Conservation (phyloP, 1,139 yeast species). For the Diutina siamensis region DNA sequence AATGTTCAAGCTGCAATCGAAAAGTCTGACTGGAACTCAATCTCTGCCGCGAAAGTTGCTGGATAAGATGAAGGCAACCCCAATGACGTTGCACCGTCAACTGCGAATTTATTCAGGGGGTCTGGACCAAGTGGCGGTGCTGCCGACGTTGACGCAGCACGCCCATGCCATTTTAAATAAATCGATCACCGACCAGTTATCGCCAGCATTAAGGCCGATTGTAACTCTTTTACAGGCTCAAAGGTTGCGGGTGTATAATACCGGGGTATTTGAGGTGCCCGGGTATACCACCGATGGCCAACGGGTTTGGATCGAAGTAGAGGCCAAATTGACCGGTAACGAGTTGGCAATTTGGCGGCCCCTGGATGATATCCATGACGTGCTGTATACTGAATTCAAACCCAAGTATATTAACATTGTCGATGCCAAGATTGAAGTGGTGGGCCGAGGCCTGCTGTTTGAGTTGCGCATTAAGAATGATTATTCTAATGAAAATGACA, state of each 20-base stretch:
- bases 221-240: slow-evolving; percentile 3
- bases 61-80: slow-evolving; percentile 4
- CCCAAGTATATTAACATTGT: slow-evolving; percentile 40
- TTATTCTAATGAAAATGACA: slow-evolving; percentile 8
- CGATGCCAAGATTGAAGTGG: slow-evolving; percentile 25
- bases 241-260: neutral
- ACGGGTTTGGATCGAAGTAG: slow-evolving; percentile 16
- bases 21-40: neutral
- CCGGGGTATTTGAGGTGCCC: slow-evolving; percentile 2
- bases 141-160: neutral
- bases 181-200: neutral
- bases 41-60: neutral
- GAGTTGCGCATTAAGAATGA: slow-evolving; percentile 1
- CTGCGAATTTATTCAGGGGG: neutral
- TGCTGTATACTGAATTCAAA: slow-evolving; percentile 1
- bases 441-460: slow-evolving; percentile 6
- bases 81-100: neutral
- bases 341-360: slow-evolving; percentile 38
- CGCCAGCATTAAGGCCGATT: slow-evolving; percentile 1
- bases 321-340: slow-evolving; percentile 38
- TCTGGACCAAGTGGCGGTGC: neutral
- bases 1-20: neutral
- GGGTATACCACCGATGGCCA: neutral
- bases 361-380: slow-evolving; percentile 10
- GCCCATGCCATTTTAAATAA: neutral